phyloP scores from a whole-genome alignment of 1,284 basidiomycete genomes.

The Ganoderma leucocontextum region DNA sequence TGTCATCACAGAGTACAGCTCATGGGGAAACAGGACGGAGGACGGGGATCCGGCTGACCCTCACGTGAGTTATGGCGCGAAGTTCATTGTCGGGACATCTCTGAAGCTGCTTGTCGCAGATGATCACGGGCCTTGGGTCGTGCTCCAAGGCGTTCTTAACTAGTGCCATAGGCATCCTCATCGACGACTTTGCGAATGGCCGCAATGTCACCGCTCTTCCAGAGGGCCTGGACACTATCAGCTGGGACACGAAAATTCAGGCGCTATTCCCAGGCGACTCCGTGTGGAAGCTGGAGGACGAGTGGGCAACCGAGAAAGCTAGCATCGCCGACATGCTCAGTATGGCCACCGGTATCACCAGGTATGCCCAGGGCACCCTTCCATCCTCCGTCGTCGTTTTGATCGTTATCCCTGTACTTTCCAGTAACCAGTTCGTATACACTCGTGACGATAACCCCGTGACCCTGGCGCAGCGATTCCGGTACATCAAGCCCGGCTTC shows the following conservation, averaged over 20 bases:
- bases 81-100: neutral
- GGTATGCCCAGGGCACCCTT: neutral
- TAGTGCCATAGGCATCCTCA: constrained; percentile 47
- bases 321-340: constrained; percentile 40
- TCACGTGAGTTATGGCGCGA: constrained; percentile 8
- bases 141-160: constrained; percentile 49
- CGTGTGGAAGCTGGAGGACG: constrained; percentile 42
- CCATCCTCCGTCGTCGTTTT: neutral
- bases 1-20: constrained; percentile 10
- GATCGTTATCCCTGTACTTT: neutral
- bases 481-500: constrained; percentile 2
- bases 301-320: constrained; percentile 43
- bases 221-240: constrained; percentile 37
- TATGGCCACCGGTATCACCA: constrained; percentile 14
- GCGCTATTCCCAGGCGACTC: constrained; percentile 44
- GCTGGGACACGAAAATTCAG: constrained; percentile 45
- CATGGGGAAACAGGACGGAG: constrained; percentile 19
- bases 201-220: constrained; percentile 47
- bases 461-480: constrained; percentile 2
- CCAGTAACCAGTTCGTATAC: constrained; percentile 9
- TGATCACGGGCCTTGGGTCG: constrained; percentile 40
- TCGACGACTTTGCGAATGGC: constrained; percentile 46
- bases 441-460: constrained; percentile 1
- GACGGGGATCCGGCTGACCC: constrained; percentile 10
- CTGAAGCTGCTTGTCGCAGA: constrained; percentile 1